Conservation (phyloP, 768 basidiomycete genomes). For the Saitozyma podzolica region DNA sequence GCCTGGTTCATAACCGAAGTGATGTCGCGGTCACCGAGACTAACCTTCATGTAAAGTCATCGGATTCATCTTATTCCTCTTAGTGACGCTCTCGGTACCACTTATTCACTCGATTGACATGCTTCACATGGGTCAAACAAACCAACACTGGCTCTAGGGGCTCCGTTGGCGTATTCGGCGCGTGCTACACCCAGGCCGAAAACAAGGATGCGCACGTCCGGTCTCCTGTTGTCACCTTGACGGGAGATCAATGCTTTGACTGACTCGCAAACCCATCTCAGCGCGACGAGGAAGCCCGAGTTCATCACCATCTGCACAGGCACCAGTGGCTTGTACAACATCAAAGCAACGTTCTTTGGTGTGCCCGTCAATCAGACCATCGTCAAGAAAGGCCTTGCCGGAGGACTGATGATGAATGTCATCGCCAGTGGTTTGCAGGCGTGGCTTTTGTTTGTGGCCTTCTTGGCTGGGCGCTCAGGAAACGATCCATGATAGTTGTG, state of each 20-base stretch:
- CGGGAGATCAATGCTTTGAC: too few species aligned
- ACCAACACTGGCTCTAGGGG: slow-evolving; percentile 38
- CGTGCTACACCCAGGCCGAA: slow-evolving; percentile 58
- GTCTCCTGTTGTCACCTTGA: too few species aligned
- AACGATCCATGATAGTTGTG: too few species aligned
- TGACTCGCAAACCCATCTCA: too few species aligned
- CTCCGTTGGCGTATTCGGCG: slow-evolving; percentile 76
- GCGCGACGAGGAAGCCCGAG: too few species aligned
- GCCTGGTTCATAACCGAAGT: not conserved
- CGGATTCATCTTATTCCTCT: slow-evolving; percentile 69
- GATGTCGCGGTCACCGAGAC: too few species aligned
- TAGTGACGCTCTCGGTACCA: slow-evolving; percentile 72
- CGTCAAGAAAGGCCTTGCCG: slow-evolving; percentile 27
- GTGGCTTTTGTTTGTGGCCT: slow-evolving; percentile 36
- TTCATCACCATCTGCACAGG: not conserved
- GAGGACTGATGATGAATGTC: slow-evolving; percentile 36
- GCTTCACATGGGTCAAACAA: slow-evolving; percentile 56
- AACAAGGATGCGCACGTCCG: not conserved
- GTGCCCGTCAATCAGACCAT: not conserved
- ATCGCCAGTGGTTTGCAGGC: slow-evolving; percentile 40
- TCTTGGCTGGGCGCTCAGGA: slow-evolving; percentile 46
- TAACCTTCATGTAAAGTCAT: slow-evolving; percentile 44
- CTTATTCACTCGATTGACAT: slow-evolving; percentile 69
- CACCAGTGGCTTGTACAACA: not conserved
- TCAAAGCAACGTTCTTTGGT: not conserved